Evolutionary conservation across 768 basidiomycete species (phyloP).

Genomic region (Cystofilobasidium capitatum): DNA sequence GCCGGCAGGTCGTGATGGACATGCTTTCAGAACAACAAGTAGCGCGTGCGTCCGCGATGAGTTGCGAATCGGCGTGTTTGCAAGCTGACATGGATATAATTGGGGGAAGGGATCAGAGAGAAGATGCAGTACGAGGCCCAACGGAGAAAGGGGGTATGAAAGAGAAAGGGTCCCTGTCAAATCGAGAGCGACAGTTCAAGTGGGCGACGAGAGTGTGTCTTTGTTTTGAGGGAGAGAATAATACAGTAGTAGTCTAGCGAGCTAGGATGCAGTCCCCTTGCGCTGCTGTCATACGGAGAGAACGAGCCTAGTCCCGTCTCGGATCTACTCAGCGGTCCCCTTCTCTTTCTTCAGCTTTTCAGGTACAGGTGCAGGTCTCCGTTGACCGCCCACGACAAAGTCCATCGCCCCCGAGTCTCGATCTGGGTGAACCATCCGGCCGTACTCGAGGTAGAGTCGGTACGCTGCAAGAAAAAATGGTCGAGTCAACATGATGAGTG

Average conservation of each 20-base stretch:
- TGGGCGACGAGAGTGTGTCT: background rate
- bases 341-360: background rate
- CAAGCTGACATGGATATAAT: no score
- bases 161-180: background rate
- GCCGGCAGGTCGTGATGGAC: background rate
- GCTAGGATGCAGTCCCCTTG: no score
- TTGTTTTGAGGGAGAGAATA: background rate
- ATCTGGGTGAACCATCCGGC: constrained; percentile 33
- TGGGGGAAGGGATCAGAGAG: no score
- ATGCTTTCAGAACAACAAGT: no score
- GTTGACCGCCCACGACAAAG: background rate
- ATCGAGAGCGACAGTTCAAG: background rate
- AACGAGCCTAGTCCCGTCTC: no score
- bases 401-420: constrained; percentile 39
- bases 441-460: constrained; percentile 41
- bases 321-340: background rate
- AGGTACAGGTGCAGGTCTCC: background rate
- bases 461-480: constrained; percentile 39
- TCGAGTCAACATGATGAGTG: constrained; percentile 36
- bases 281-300: no score
- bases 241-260: no score
- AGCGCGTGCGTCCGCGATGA: no score
- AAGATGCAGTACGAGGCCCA: no score
- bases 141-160: no score
- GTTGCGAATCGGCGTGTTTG: no score